A percentile compares a stretch with the other conserved stretches of the same genome.
phyloP scores from a whole-genome alignment of 768 basidiomycete species.

The Tylopilus balloui region DNA sequence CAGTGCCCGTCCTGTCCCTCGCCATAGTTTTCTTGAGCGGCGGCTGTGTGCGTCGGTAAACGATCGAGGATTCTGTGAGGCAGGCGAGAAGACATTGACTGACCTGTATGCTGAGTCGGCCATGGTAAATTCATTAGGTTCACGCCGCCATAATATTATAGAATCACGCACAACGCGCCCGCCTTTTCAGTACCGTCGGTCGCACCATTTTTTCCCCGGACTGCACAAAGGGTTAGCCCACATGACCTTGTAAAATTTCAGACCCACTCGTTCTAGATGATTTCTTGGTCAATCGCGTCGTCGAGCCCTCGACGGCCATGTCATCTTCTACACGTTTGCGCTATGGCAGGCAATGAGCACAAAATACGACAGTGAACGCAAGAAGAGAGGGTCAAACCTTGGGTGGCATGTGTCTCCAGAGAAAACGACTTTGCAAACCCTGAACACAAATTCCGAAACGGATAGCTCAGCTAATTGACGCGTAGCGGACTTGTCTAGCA shows the following conservation, averaged over 20 bases:
- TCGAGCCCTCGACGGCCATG: slow-evolving; percentile 24
- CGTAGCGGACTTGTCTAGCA: slow-evolving; percentile 2
- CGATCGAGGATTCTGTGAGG: background rate
- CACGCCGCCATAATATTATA: background rate
- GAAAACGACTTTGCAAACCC: background rate
- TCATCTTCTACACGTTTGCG: slow-evolving; percentile 53
- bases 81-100: slow-evolving; percentile 22
- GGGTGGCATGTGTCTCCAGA: slow-evolving; percentile 37
- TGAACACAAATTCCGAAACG: slow-evolving; percentile 11
- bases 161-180: slow-evolving; percentile 24
- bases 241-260: slow-evolving; percentile 15
- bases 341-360: slow-evolving; percentile 34
- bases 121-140: slow-evolving; percentile 13
- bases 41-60: slow-evolving; percentile 20
- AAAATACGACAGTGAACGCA: slow-evolving; percentile 2
- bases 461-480: slow-evolving; percentile 18
- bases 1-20: slow-evolving; percentile 17
- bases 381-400: slow-evolving; percentile 26
- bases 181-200: slow-evolving; percentile 5
- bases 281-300: slow-evolving; percentile 45
- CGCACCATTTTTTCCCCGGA: slow-evolving; percentile 11
- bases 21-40: slow-evolving; percentile 42
- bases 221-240: slow-evolving; percentile 11
- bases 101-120: slow-evolving; percentile 24
- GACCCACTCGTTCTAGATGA: slow-evolving; percentile 36